phyloP scores from a whole-genome alignment of 2,329 filamentous ascomycete species.

The Sclerotinia trifoliorum region DNA sequence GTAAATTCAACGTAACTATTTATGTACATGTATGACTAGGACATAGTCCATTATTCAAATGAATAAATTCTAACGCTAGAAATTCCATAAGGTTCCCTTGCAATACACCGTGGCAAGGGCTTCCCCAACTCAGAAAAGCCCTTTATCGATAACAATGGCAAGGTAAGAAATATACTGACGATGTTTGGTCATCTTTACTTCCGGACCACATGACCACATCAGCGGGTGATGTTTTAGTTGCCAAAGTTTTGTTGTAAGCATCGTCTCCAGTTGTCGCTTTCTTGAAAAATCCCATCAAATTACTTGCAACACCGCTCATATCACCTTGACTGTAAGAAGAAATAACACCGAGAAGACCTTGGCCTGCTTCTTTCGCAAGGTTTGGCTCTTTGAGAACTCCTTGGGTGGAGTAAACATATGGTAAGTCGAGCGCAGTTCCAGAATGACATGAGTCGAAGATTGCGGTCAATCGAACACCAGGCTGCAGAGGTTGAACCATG shows the following conservation, averaged over 20 bases:
- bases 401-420: constrained; percentile 68
- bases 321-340: constrained; percentile 74
- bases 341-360: constrained; percentile 60
- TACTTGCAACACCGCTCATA: constrained; percentile 74
- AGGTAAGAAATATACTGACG: constrained; percentile 56
- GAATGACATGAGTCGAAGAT: constrained; percentile 71
- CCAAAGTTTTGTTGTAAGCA: constrained; percentile 74
- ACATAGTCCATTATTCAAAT: constrained; percentile 27
- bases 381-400: constrained; percentile 68
- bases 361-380: constrained; percentile 64
- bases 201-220: constrained; percentile 99
- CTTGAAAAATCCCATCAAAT: constrained; percentile 83
- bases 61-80: constrained; percentile 34
- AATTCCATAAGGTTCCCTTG: constrained; percentile 49
- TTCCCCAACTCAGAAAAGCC: constrained; percentile 45
- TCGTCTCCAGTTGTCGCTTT: constrained; percentile 77
- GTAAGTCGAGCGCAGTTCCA: constrained; percentile 63
- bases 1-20: constrained; percentile 25
- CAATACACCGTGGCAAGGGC: constrained; percentile 57
- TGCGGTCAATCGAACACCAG: constrained; percentile 76
- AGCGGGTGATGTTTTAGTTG: constrained; percentile 89
- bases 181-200: constrained; percentile 93
- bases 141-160: constrained; percentile 61
- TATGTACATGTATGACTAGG: constrained; percentile 27
- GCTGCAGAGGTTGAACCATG: constrained; percentile 72